A percentile compares a stretch with the other conserved stretches of the same genome.
Conservation (phyloP, 257 asterid species). For the Cordia subcordata region DNA sequence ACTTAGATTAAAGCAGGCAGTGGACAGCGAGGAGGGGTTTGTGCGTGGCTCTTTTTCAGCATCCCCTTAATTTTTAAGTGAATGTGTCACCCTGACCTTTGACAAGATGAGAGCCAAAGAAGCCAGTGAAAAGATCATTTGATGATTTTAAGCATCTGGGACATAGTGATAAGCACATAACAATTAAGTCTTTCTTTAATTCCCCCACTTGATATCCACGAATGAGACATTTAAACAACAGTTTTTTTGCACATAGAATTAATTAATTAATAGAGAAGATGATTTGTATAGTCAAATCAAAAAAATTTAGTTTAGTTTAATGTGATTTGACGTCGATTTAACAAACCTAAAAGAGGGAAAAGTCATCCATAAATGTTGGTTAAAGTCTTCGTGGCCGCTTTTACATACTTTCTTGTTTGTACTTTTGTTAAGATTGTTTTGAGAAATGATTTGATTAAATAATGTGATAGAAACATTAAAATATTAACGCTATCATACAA, state of each 20-base stretch:
- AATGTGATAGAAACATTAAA: background rate
- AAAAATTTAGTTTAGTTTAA: too few species aligned
- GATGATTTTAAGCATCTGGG: slow-evolving; percentile 31
- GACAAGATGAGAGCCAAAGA: slow-evolving; percentile 27
- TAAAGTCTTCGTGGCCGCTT: background rate
- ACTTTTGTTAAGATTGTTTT: slow-evolving; percentile 3
- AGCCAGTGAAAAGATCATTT: slow-evolving; percentile 21
- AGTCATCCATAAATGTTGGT: slow-evolving; percentile 3
- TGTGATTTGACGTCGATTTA: background rate
- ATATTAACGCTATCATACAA: background rate
- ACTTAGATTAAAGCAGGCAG: slow-evolving; percentile 6
- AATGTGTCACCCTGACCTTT: slow-evolving; percentile 32
- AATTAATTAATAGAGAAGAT: too few species aligned
- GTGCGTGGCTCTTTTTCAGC: slow-evolving; percentile 16
- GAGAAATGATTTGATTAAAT: background rate
- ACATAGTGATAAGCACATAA: slow-evolving; percentile 25
- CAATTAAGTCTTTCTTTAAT: slow-evolving; percentile 17
- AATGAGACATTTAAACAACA: too few species aligned
- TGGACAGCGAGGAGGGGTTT: background rate
- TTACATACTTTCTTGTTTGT: background rate
- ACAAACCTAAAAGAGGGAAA: slow-evolving; percentile 10
- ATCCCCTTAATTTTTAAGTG: slow-evolving; percentile 19
- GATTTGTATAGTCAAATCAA: too few species aligned
- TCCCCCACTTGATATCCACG: slow-evolving; percentile 24
- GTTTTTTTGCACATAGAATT: too few species aligned